These are phyloP conservation scores for Vickermania ingenoplastis DNA, from an alignment of 208 protist genomes.

Conservation along the genomic window DNA sequence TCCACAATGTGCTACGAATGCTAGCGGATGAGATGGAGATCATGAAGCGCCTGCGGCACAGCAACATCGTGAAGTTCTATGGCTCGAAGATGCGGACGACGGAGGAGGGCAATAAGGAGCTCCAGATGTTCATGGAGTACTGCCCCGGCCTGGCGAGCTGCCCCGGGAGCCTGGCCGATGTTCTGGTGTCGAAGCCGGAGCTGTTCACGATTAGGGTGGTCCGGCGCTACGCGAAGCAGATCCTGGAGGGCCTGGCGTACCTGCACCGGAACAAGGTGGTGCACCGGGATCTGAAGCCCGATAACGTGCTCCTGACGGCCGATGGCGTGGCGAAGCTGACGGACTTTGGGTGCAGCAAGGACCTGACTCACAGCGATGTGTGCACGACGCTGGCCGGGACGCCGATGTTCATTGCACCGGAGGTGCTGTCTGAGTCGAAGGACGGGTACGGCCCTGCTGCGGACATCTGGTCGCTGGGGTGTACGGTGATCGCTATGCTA, in stretches of 20 bases:
- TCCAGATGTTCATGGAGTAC: background rate
- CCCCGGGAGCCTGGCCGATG: background rate
- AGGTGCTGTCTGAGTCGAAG: slow-evolving; percentile 22
- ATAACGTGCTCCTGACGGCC: slow-evolving; percentile 83
- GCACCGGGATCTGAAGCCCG: slow-evolving; percentile 88
- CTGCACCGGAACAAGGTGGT: slow-evolving; percentile 70
- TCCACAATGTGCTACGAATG: slow-evolving; percentile 62
- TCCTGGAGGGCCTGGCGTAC: slow-evolving; percentile 70
- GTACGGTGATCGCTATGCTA: slow-evolving; percentile 29
- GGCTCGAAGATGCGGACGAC: background rate
- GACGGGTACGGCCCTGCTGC: background rate
- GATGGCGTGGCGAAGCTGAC: slow-evolving; percentile 78
- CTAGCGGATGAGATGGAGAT: background rate
- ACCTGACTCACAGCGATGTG: slow-evolving; percentile 12
- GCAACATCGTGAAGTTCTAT: background rate
- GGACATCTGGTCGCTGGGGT: slow-evolving; percentile 14
- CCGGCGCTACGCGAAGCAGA: slow-evolving; percentile 58
- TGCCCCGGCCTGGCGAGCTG: background rate
- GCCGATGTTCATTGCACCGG: slow-evolving; percentile 89
- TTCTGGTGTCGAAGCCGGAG: background rate
- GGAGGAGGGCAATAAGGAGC: background rate
- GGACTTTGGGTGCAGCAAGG: slow-evolving; percentile 81
- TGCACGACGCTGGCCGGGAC: slow-evolving; percentile 69
- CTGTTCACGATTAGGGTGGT: slow-evolving; percentile 20
- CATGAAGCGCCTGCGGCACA: background rate